Percentiles rank a stretch among this genome's conserved stretches.
phyloP scores from a whole-genome alignment of 1,284 basidiomycete genomes.

The Melampsora abietis-canadensis region DNA sequence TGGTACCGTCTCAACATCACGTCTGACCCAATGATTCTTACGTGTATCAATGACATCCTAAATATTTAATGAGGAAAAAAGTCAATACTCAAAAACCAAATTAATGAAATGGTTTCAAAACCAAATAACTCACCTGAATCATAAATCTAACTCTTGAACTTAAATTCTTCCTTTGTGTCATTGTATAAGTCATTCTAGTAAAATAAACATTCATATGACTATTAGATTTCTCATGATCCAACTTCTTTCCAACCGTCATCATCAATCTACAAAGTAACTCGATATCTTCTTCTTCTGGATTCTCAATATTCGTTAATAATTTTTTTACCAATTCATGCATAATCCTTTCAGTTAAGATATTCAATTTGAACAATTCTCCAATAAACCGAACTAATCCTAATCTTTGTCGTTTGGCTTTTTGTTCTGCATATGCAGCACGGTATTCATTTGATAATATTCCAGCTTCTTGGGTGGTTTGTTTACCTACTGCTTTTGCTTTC shows the following conservation, averaged over 20 bases:
- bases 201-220: constrained; percentile 91
- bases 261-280: constrained; percentile 91
- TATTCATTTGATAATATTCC: constrained; percentile 84
- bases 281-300: constrained; percentile 95
- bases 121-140: constrained; percentile 48
- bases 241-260: constrained; percentile 75
- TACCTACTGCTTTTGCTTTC: constrained; percentile 56
- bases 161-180: constrained; percentile 62
- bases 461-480: constrained; percentile 53
- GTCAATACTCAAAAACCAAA: not conserved
- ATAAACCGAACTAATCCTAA: constrained; percentile 96
- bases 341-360: constrained; percentile 88
- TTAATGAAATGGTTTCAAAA: not conserved
- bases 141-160: constrained; percentile 37
- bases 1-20: constrained; percentile 15
- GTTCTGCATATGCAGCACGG: constrained; percentile 87
- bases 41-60: constrained; percentile 42
- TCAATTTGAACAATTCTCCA: constrained; percentile 93
- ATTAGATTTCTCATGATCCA: constrained; percentile 71
- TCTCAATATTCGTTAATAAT: constrained; percentile 82
- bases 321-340: constrained; percentile 97
- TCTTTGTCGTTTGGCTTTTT: constrained; percentile 94
- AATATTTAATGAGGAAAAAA: not conserved
- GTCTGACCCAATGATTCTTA: constrained; percentile 29
- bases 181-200: constrained; percentile 76